Conservation (phyloP, 371 early-diverging fungal genomes). For the Capillidium heterosporum region DNA sequence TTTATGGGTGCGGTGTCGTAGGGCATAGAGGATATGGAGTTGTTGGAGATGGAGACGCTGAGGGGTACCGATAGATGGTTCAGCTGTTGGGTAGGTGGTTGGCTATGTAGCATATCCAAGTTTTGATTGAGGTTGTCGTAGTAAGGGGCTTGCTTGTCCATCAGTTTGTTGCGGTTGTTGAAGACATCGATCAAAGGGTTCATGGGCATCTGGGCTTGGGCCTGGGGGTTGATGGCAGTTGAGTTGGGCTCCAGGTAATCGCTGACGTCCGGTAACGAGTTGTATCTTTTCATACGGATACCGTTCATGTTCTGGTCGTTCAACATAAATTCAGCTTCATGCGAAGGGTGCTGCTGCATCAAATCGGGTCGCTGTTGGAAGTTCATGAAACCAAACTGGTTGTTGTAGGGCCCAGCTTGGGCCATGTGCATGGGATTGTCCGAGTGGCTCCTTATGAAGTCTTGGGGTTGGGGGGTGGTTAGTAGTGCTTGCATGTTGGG, state of each 20-base stretch:
- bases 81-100: not conserved
- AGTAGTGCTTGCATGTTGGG: too few relatives aligned
- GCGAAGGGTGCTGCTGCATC: too few relatives aligned
- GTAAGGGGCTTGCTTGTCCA: not conserved
- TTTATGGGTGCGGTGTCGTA: too few relatives aligned
- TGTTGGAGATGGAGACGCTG: too few relatives aligned
- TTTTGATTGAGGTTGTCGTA: not conserved
- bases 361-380: too few relatives aligned
- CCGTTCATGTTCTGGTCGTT: not conserved
- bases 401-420: too few relatives aligned
- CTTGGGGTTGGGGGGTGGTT: too few relatives aligned
- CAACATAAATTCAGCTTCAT: too few relatives aligned
- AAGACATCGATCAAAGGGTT: not conserved
- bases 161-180: not conserved
- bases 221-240: not conserved
- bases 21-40: too few relatives aligned
- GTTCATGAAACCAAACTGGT: too few relatives aligned
- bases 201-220: not conserved
- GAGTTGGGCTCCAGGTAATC: not conserved
- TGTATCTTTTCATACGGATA: slow-evolving; percentile 1
- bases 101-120: not conserved
- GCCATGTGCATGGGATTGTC: too few relatives aligned
- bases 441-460: too few relatives aligned
- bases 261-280: not conserved
- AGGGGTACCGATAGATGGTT: not conserved